A percentile compares a stretch with the other conserved stretches of the same genome.
Evolutionary conservation across 2,329 filamentous ascomycete genomes (phyloP).

Genomic region (Nakataea oryzae): DNA sequence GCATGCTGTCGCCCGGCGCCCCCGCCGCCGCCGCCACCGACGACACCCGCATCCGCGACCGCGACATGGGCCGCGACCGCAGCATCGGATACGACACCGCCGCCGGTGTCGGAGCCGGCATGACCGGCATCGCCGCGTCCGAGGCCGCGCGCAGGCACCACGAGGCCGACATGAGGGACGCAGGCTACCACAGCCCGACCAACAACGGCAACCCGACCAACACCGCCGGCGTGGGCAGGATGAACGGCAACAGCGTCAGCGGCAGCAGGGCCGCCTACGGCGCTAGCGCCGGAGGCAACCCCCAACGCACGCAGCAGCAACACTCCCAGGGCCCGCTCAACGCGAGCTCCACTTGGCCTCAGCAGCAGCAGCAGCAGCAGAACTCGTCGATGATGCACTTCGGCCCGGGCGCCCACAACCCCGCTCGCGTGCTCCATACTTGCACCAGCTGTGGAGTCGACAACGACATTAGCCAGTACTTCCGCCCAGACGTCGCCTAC

Average conservation of each 20-base stretch:
- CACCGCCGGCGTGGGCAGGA: no score
- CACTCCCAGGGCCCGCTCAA: background rate
- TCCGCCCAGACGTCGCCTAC: constrained; percentile 1
- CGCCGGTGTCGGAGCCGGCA: constrained; percentile 8
- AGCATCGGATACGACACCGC: constrained; percentile 5
- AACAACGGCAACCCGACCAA: background rate
- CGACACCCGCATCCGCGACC: constrained; percentile 6
- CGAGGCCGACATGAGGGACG: background rate
- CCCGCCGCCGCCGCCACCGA: background rate
- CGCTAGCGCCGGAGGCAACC: background rate
- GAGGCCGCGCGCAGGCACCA: constrained; percentile 1
- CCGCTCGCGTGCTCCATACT: background rate
- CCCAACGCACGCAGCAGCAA: background rate
- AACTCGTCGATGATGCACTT: background rate
- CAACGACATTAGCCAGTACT: constrained; percentile 3
- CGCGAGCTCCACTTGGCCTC: background rate
- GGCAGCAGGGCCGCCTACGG: background rate
- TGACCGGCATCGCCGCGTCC: background rate
- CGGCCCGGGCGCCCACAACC: background rate
- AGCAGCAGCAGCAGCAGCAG: background rate
- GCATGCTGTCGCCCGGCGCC: constrained; percentile 6
- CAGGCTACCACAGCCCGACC: background rate
- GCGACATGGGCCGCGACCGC: constrained; percentile 11
- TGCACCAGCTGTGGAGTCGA: background rate
- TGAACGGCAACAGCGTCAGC: background rate